Conservation (phyloP, 2,329 filamentous ascomycete species). For the Colletotrichum tofieldiae region DNA sequence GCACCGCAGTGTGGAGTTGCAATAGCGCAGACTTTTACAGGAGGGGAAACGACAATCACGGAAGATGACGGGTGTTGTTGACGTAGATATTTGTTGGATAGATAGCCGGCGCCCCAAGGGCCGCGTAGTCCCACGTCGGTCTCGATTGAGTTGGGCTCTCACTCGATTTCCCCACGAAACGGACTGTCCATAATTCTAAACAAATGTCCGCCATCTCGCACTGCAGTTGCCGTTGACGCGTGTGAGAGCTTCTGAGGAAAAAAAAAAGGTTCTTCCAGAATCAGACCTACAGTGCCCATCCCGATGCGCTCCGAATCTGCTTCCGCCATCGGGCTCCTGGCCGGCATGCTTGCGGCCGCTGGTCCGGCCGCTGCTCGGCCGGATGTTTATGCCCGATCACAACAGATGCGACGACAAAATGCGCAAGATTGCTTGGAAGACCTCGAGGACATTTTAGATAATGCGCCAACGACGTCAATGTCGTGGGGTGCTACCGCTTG, state of each 20-base stretch:
- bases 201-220: neutral
- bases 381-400: constrained; percentile 18
- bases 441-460: constrained; percentile 31
- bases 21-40: constrained; percentile 30
- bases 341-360: constrained; percentile 8
- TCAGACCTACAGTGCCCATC: neutral
- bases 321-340: constrained; percentile 25
- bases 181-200: neutral
- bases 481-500: constrained; percentile 34
- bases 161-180: neutral
- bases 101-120: neutral
- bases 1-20: constrained; percentile 23
- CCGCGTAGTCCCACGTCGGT: neutral
- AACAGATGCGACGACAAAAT: constrained; percentile 30
- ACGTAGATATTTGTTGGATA: constrained; percentile 8
- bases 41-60: constrained; percentile 5
- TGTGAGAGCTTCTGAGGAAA: neutral
- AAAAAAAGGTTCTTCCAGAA: neutral
- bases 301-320: constrained; percentile 28
- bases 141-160: neutral
- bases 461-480: constrained; percentile 28
- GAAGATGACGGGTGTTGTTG: constrained; percentile 16
- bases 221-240: neutral
- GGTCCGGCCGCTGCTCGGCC: constrained; percentile 22
- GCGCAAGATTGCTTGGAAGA: constrained; percentile 28